Base-by-base conservation (phyloP, 2,329 filamentous ascomycete species). In the Nigrospora oryzae region DNA sequence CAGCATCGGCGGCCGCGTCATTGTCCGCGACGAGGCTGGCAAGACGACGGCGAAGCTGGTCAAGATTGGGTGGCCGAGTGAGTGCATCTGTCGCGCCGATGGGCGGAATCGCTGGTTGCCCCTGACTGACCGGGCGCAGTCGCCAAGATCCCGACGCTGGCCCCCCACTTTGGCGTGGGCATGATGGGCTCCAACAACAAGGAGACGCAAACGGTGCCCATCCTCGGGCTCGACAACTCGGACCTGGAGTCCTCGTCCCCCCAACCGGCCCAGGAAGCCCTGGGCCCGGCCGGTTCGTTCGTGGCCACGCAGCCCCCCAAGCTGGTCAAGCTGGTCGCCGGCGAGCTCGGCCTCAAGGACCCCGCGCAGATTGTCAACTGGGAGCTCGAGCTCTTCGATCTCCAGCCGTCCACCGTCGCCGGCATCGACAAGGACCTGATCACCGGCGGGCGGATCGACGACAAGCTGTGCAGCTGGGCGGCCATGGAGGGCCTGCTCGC, bases 381-480 rank as follows among this genome's bases (percentile, higher is more conserved):
- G 93, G 93, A 98, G 61, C 79, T 97, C 34, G 93, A 98, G 68
- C 83, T 98, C 31, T 98, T 85, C 61, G 93, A 97, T 65, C 79
- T 80, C 4, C 89, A 96, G 62, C 87, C 90, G 10, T 90, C 90
- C 1, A 81, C 84, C 36, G 77, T 89, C 15, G 84, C 87, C 52
- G 93, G 93, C 12, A 65, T 98, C 46, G 87, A 95, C 56, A 88
- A 85, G 62, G 91, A 97, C 56, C 84, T 98, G 63, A 95, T 98
- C 66, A 95, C 91, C 52, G 91, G 88, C 10, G 90, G 91, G 47
- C 85, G 93, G 44, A 93, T 97, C 53, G 93, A 98, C 62, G 93
- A 98, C 69, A 97, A 96, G 72, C 83, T 98, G 39, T 97, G 93
- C 74, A 94, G 87, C 31, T 97, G 89, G 83, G 81, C 89, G 8